Evolutionary conservation across 495 filamentous ascomycete genomes (phyloP).

Genomic region (Penicillium ucsense): DNA sequence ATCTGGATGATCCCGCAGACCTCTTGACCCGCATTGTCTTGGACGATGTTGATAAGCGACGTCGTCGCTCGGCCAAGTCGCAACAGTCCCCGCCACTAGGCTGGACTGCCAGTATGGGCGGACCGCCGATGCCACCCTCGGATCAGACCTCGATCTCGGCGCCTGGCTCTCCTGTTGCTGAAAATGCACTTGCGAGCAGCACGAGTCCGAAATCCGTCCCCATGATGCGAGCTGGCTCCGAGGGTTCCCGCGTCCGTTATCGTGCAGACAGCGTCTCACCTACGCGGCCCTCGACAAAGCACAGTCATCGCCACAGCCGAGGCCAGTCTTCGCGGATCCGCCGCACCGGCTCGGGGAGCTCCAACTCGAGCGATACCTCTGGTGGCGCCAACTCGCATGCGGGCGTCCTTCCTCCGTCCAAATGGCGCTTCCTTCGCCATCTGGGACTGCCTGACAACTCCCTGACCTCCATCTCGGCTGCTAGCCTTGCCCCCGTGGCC

Average conservation of each 20-base stretch:
- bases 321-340: constrained; percentile 54
- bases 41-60: constrained; percentile 88
- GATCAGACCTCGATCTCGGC: constrained; percentile 45
- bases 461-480: constrained; percentile 63
- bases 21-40: constrained; percentile 85
- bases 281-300: constrained; percentile 58
- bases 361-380: constrained; percentile 71
- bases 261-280: constrained; percentile 70
- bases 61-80: constrained; percentile 75
- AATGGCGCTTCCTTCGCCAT: constrained; percentile 91
- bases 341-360: constrained; percentile 84
- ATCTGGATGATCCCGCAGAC: constrained; percentile 82
- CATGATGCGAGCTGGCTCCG: constrained; percentile 45
- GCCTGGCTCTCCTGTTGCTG: constrained; percentile 55
- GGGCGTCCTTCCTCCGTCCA: constrained; percentile 62
- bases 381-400: constrained; percentile 34
- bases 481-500: constrained; percentile 70
- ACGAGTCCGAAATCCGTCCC: constrained; percentile 32
- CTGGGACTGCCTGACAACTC: constrained; percentile 87
- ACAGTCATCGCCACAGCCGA: constrained; percentile 50
- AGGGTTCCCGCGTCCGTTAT: constrained; percentile 38
- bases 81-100: constrained; percentile 65
- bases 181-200: constrained; percentile 35
- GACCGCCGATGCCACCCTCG: constrained; percentile 49
- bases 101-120: constrained; percentile 34